Evolutionary conservation across 495 filamentous ascomycete species (phyloP).

Genomic region (Monascus purpureus): DNA sequence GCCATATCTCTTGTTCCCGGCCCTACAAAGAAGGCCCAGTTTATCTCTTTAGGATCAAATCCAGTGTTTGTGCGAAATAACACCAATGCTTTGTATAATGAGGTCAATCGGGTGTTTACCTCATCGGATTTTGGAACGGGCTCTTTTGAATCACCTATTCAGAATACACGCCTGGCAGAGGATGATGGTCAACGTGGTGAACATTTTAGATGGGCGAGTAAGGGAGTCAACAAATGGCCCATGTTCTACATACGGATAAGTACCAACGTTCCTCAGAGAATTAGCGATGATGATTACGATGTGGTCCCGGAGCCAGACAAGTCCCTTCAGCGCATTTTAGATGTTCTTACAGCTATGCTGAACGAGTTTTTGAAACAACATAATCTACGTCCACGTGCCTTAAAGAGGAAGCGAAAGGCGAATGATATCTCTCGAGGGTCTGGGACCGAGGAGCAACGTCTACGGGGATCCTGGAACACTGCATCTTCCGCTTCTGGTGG

Average conservation of each 20-base stretch:
- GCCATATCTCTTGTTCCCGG: slow-evolving; percentile 56
- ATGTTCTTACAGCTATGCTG: slow-evolving; percentile 49
- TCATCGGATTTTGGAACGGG: slow-evolving; percentile 63
- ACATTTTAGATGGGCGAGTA: slow-evolving; percentile 43
- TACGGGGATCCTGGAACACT: too few species aligned
- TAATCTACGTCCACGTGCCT: slow-evolving; percentile 39
- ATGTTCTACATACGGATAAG: slow-evolving; percentile 80
- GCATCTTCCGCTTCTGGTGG: too few species aligned
- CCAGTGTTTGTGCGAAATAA: slow-evolving; percentile 37
- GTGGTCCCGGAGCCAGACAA: slow-evolving; percentile 25
- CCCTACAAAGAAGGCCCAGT: slow-evolving; percentile 60
- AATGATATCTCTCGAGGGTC: slow-evolving; percentile 1
- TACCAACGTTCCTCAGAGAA: slow-evolving; percentile 2
- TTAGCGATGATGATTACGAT: slow-evolving; percentile 10
- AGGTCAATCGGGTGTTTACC: slow-evolving; percentile 65
- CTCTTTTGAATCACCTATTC: slow-evolving; percentile 18
- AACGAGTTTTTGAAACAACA: slow-evolving; percentile 56
- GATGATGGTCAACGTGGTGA: slow-evolving; percentile 38
- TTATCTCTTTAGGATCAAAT: slow-evolving; percentile 58
- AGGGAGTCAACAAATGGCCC: slow-evolving; percentile 69
- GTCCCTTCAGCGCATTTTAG: slow-evolving; percentile 36
- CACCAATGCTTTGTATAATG: slow-evolving; percentile 58
- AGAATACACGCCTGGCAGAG: slow-evolving; percentile 2
- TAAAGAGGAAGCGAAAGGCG: slow-evolving; percentile 7
- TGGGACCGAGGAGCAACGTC: not conserved